These are phyloP conservation scores for Pyrenophora seminiperda DNA, from an alignment of 2,329 filamentous ascomycete genomes.

Conservation along the genomic window DNA sequence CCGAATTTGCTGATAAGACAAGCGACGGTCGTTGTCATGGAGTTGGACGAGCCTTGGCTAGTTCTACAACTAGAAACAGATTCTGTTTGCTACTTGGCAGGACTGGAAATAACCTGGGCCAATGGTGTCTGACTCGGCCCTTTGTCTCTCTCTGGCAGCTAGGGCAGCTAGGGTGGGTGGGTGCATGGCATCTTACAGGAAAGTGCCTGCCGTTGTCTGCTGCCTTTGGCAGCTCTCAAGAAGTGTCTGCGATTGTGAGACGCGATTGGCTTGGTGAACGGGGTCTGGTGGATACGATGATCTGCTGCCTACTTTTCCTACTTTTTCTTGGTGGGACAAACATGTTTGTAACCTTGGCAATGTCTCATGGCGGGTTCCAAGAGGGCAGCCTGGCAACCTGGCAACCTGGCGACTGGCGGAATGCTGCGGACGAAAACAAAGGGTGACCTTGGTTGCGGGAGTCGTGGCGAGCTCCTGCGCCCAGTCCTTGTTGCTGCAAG, in stretches of 20 bases:
- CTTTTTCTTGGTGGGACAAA: conserved; percentile 2
- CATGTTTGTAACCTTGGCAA: neutral
- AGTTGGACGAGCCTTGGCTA: conserved; percentile 32
- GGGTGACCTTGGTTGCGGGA: neutral
- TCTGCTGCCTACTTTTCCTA: conserved; percentile 5
- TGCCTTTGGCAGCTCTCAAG: conserved; percentile 27
- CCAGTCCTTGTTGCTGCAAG: conserved; percentile 11
- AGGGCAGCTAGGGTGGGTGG: conserved; percentile 41
- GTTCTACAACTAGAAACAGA: conserved; percentile 39
- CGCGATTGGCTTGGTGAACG: conserved; percentile 11
- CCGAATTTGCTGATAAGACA: conserved; percentile 27
- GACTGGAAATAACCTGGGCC: conserved; percentile 40
- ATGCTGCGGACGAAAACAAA: conserved; percentile 4
- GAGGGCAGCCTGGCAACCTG: neutral
- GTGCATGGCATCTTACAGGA: conserved; percentile 23
- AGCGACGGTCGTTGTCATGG: conserved; percentile 25
- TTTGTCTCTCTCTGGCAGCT: conserved; percentile 42
- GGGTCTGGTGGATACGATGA: neutral
- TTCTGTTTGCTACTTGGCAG: conserved; percentile 42
- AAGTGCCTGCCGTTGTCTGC: conserved; percentile 20
- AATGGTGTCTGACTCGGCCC: conserved; percentile 37
- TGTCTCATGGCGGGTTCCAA: neutral
- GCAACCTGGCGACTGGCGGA: neutral
- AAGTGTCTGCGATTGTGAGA: conserved; percentile 8
- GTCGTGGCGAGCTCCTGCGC: neutral